Base-by-base conservation (phyloP, 2,329 filamentous ascomycete species). In the Cryphonectria naterciae region DNA sequence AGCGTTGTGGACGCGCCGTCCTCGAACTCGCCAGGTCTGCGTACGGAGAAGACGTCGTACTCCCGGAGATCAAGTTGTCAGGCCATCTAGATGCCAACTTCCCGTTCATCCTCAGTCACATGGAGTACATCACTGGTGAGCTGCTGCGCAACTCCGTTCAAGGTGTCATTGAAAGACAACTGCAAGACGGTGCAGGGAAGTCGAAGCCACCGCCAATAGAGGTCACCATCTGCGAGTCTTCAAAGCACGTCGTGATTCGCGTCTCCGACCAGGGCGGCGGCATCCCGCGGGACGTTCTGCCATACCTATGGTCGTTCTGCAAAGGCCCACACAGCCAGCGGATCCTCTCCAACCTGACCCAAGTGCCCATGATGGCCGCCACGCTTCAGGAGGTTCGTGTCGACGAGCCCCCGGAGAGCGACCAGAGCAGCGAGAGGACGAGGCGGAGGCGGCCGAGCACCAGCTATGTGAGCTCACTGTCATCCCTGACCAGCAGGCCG, bases 41-140 rank as follows among this genome's bases (percentile, higher is more conserved):
- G 66, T 95, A 97, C 76, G 93, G 92, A 0, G 85, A 90, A 1
- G 85, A 91, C 68, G 87, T 90, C 1, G 83, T 86, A 66, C 87
- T 99, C 1, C 96, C 96, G 6, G 89, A 94, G 74, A 93, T 99
- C 80, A 89, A 87, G 63, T 86, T 99, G 70, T 88, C 92, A 73
- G 96, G 97, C 32, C 94, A 99, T 78, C 85, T 96, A 2, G 90
- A 93, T 41, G 95, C 95, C 5, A 97, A 91, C 43, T 99, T 99
- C 78, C 96, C 97, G 1, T 99, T 98, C 78, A 98, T 99, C 74
- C 88, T 97, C 67, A 96, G 92, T 78, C 96, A 98, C 79, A 88
- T 99, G 67, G 95, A 99, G 82, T 99, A 99, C 81, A 98, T 99
- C 76, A 89, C 99, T 70, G 95, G 96, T 67, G 96, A 99, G 83